Evolutionary conservation across 2,329 filamentous ascomycete species (phyloP).

Genomic region (Colletotrichum sidae): DNA sequence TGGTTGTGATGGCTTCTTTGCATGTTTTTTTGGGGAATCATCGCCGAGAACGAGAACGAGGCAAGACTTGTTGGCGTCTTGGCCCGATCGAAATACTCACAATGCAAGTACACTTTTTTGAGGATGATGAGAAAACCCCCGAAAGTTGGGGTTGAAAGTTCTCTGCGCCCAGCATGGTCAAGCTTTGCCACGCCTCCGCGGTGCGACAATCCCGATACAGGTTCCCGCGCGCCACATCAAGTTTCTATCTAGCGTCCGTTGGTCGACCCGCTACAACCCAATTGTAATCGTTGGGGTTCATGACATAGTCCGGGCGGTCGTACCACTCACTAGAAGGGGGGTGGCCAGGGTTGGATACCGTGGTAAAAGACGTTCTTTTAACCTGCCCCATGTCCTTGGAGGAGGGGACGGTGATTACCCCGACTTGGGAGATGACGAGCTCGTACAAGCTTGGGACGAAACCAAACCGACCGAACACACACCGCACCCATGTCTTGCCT

Average conservation of each 20-base stretch:
- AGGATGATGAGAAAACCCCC: too few species aligned
- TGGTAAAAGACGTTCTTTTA: background rate
- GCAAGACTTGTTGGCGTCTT: background rate
- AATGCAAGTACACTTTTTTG: background rate
- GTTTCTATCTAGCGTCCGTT: background rate
- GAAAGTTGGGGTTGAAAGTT: too few species aligned
- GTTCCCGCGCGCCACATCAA: background rate
- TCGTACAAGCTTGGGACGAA: conserved; percentile 22
- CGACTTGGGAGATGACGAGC: conserved; percentile 17
- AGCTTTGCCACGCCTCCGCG: conserved; percentile 22
- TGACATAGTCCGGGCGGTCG: too few species aligned
- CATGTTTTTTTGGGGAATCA: background rate
- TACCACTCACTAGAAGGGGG: too few species aligned
- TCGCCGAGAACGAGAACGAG: conserved; percentile 18
- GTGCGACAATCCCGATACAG: conserved; percentile 5
- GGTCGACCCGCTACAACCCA: too few species aligned
- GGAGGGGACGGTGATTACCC: conserved; percentile 28
- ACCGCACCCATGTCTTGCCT: background rate
- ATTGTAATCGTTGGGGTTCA: background rate
- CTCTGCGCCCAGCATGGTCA: background rate
- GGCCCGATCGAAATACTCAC: background rate
- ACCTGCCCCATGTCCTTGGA: conserved; percentile 11
- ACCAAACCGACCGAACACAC: conserved; percentile 2
- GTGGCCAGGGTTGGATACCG: background rate
- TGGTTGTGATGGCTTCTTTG: conserved; percentile 1